Conservation (phyloP, 176 grass and related monocot genomes). For the Cenchrus fungigraminus region DNA sequence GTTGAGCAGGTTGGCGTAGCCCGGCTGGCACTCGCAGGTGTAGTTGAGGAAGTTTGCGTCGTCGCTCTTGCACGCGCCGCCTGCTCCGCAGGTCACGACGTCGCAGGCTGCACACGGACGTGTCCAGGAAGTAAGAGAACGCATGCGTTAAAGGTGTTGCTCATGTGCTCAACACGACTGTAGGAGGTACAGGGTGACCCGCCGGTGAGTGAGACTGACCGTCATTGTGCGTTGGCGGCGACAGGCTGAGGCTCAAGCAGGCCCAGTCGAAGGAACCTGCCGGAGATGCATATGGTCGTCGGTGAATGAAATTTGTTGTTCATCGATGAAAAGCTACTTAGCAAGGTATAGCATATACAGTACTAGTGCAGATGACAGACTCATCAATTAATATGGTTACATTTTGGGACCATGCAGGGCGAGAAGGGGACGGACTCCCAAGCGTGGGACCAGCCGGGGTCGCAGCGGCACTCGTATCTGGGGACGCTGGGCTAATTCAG, state of each 20-base stretch:
- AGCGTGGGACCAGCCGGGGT: slow-evolving; percentile 1
- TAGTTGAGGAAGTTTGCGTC: neutral
- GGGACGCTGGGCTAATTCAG: neutral
- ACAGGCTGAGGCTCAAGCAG: neutral
- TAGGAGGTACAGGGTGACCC: neutral
- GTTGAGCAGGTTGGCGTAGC: slow-evolving; percentile 32
- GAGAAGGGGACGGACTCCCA: accelerated
- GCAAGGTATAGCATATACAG: neutral
- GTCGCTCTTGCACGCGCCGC: neutral
- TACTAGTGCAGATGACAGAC: neutral
- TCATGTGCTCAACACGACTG: too few relatives aligned
- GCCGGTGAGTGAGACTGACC: neutral
- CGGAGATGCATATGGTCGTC: neutral
- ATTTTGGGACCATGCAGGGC: slow-evolving; percentile 22
- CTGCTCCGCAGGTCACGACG: neutral
- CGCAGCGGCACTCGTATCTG: slow-evolving; percentile 18
- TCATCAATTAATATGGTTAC: neutral
- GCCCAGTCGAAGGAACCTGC: neutral
- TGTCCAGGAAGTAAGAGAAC: too few relatives aligned
- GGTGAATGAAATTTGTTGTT: neutral
- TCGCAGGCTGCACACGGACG: slow-evolving; percentile 2
- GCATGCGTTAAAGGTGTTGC: too few relatives aligned
- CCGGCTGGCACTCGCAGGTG: slow-evolving; percentile 23
- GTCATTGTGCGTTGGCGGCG: neutral
- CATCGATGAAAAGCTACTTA: neutral